These are phyloP conservation scores for Blastobotrys raffinosifermentans DNA, from an alignment of 1,139 yeast species.

Conservation along the genomic window DNA sequence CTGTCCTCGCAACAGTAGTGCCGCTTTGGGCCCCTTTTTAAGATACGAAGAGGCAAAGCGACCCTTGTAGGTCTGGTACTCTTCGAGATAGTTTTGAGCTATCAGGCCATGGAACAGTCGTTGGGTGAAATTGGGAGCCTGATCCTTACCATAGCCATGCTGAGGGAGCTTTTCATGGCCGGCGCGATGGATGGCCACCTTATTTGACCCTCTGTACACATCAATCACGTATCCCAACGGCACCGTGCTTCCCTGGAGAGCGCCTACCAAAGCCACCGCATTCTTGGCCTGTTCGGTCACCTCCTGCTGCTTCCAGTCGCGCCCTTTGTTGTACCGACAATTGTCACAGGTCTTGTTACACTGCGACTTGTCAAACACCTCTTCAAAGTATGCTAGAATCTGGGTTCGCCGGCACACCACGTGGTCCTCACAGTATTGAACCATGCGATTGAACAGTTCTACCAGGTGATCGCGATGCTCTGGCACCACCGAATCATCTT, in stretches of 20 bases:
- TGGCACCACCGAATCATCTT: slow-evolving; percentile 61
- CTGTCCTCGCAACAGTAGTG: neutral
- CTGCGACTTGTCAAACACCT: slow-evolving; percentile 57
- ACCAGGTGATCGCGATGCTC: slow-evolving; percentile 72
- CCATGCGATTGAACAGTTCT: slow-evolving; percentile 72
- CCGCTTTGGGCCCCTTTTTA: neutral
- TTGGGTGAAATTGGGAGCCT: slow-evolving; percentile 66
- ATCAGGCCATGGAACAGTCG: slow-evolving; percentile 74
- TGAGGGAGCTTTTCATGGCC: slow-evolving; percentile 56
- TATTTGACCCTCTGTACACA: slow-evolving; percentile 69
- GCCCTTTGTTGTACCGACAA: slow-evolving; percentile 40
- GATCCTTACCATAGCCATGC: slow-evolving; percentile 65
- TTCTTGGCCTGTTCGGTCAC: slow-evolving; percentile 61
- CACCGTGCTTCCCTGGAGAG: slow-evolving; percentile 54
- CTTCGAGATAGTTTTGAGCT: slow-evolving; percentile 61
- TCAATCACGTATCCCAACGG: slow-evolving; percentile 81
- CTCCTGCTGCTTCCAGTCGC: slow-evolving; percentile 51
- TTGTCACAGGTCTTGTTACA: slow-evolving; percentile 83
- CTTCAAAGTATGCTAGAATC: slow-evolving; percentile 86
- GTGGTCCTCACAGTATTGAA: slow-evolving; percentile 85
- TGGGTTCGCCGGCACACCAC: slow-evolving; percentile 88
- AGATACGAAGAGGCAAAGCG: slow-evolving; percentile 6
- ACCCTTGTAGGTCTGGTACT: slow-evolving; percentile 53
- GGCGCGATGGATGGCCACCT: slow-evolving; percentile 51
- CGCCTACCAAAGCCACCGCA: slow-evolving; percentile 53